Evolutionary conservation across 495 filamentous ascomycete species (phyloP), one percentile per base, ranked within the genome.

Genomic region (Penicillium desertorum): DNA sequence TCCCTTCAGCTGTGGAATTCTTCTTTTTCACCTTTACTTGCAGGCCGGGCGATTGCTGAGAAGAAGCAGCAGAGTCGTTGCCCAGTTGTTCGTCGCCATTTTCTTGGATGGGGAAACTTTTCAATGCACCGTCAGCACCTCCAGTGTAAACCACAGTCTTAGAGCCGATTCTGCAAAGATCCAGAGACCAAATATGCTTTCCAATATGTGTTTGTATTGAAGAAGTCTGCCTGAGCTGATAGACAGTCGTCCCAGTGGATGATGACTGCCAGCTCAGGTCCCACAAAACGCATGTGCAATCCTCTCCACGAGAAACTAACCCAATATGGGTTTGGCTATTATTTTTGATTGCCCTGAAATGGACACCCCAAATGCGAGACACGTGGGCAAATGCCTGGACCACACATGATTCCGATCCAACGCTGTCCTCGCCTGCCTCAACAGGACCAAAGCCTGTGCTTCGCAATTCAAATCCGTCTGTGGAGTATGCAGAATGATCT

Each of bases 171-270:
- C 34, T 60, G n/a, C 61, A 59, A 9, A 88, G 64, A 11, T 82
- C 84, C 25, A 83, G 71, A 2, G 90, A 86, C 91, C 92, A 97
- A n/a, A 97, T 85, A 64, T 96, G 89, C 69, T 97, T 98, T 29
- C 94, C 93, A 29, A 72, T 76, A 66, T 98, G 94, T 46, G 80
- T 83, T 17, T 76, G 71, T 37, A 80, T 79, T 12, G 80, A 83
- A 3, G 73, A 68, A 10, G 76, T 69, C 25, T 87, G 78, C 8
- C 54, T 72, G 32, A 94, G 71, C 2, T 72, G 54, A 58, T 77
- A 77, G 10, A 56, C 42, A 25, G 54, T 36, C 22, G 60, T 36
- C n/a, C 54, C 42, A 11, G 64, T 53, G 10, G 44, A 14, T 11
- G 55, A 66, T 27, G 55, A 37, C 9, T 71, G 59, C 69, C 70